Percentiles rank a stretch among this genome's conserved stretches.
Evolutionary conservation across 2,329 filamentous ascomycete genomes (phyloP).

Genomic region (Claviceps purpurea): DNA sequence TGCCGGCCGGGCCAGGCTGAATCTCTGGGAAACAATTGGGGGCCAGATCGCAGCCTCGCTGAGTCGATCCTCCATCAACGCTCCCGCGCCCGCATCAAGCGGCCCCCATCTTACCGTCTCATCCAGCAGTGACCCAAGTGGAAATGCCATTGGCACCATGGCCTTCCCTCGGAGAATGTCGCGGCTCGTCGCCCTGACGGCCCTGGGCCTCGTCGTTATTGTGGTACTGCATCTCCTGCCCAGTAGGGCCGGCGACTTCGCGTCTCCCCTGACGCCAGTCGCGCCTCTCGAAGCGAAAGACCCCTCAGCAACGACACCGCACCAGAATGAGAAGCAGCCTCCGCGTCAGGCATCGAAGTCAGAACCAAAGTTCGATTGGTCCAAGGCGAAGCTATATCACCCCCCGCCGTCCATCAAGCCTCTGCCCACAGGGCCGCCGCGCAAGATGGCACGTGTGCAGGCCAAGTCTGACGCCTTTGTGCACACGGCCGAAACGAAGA

Average conservation of each 20-base stretch:
- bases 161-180: slow-evolving; percentile 12
- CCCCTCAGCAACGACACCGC: neutral
- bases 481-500: slow-evolving; percentile 9
- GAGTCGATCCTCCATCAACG: too few species aligned
- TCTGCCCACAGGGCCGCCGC: slow-evolving; percentile 15
- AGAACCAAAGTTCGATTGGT: slow-evolving; percentile 19
- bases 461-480: slow-evolving; percentile 13
- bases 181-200: slow-evolving; percentile 12
- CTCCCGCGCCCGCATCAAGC: neutral
- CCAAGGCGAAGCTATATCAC: slow-evolving; percentile 12
- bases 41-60: neutral
- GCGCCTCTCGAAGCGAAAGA: neutral
- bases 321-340: neutral
- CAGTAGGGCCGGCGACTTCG: slow-evolving; percentile 1
- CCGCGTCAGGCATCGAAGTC: slow-evolving; percentile 5
- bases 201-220: slow-evolving; percentile 9
- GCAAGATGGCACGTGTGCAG: slow-evolving; percentile 18
- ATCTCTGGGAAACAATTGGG: too few species aligned
- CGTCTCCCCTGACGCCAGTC: slow-evolving; percentile 1
- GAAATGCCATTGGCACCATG: slow-evolving; percentile 9
- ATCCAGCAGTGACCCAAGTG: neutral
- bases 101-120: neutral
- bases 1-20: too few species aligned
- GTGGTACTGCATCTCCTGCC: slow-evolving; percentile 12
- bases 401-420: slow-evolving; percentile 19